phyloP scores from a whole-genome alignment of 495 filamentous ascomycete genomes.

The Penicillium paxilli region DNA sequence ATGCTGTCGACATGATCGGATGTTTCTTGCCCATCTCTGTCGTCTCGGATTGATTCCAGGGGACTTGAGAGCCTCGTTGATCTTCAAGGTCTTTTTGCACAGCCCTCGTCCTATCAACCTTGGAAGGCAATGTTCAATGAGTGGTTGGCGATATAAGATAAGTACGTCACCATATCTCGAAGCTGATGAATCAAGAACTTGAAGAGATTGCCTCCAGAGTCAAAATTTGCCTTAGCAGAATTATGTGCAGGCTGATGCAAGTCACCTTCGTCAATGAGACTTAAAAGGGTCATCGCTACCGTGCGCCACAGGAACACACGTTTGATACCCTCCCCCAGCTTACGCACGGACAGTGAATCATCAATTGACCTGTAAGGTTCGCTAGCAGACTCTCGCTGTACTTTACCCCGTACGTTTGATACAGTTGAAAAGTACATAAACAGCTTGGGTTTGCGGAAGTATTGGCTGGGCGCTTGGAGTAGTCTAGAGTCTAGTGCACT shows the following conservation, averaged over 20 bases:
- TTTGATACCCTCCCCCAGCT: background rate
- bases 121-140: background rate
- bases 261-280: slow-evolving; percentile 5
- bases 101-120: background rate
- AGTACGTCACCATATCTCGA: background rate
- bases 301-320: slow-evolving; percentile 8
- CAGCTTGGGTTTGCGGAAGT: no score
- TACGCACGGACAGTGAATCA: background rate
- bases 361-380: background rate
- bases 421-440: background rate
- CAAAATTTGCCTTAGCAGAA: background rate
- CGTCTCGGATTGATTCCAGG: background rate
- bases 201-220: background rate
- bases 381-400: background rate
- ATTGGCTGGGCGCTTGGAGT: background rate
- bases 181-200: background rate
- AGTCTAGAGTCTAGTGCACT: background rate
- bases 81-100: background rate
- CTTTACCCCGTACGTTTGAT: background rate
- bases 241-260: slow-evolving; percentile 7
- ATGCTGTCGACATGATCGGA: background rate
- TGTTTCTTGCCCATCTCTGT: background rate
- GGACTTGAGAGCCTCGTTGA: background rate
- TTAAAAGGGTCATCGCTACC: slow-evolving; percentile 1
- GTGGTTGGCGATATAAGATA: background rate